Percentiles rank a stretch among this genome's conserved stretches.
phyloP scores from a whole-genome alignment of 495 filamentous ascomycete genomes.

The Alectoria sarmentosa region DNA sequence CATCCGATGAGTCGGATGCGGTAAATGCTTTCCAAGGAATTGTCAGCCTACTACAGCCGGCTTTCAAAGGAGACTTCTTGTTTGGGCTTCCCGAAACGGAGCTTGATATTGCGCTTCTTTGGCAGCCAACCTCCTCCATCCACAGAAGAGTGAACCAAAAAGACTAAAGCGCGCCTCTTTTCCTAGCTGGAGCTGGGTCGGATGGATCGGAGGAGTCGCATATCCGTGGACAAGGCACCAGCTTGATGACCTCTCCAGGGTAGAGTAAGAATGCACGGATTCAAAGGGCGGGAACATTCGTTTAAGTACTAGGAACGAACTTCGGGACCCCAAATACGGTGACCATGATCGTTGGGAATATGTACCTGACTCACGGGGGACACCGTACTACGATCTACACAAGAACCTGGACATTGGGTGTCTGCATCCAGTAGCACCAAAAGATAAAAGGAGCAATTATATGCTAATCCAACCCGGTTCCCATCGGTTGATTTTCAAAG shows the following conservation, averaged over 20 bases:
- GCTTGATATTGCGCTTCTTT: slow-evolving; percentile 7
- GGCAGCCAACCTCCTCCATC: neutral
- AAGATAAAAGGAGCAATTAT: slow-evolving; percentile 1
- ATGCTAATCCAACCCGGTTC: slow-evolving; percentile 1
- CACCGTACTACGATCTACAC: slow-evolving; percentile 4
- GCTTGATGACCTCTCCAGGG: slow-evolving; percentile 7
- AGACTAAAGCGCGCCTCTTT: neutral
- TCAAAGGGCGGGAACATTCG: neutral
- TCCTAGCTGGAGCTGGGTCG: slow-evolving; percentile 12
- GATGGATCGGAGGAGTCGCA: slow-evolving; percentile 2
- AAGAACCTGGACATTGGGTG: neutral
- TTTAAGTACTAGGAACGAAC: slow-evolving; percentile 6
- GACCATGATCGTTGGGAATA: slow-evolving; percentile 5
- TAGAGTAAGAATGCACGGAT: slow-evolving; percentile 5
- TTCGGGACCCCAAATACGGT: slow-evolving; percentile 5
- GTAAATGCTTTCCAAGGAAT: slow-evolving; percentile 16
- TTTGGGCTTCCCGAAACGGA: slow-evolving; percentile 5
- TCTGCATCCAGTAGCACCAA: slow-evolving; percentile 9
- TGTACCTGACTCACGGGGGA: neutral
- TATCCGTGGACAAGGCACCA: neutral
- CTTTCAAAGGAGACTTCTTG: slow-evolving; percentile 5
- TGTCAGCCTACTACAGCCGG: slow-evolving; percentile 8
- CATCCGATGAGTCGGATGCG: slow-evolving; percentile 15
- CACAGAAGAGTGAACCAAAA: neutral
- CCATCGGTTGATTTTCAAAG: neutral